Evolutionary conservation across 306 rosid species (phyloP).

Genomic region (Cicer chorassanicum): DNA sequence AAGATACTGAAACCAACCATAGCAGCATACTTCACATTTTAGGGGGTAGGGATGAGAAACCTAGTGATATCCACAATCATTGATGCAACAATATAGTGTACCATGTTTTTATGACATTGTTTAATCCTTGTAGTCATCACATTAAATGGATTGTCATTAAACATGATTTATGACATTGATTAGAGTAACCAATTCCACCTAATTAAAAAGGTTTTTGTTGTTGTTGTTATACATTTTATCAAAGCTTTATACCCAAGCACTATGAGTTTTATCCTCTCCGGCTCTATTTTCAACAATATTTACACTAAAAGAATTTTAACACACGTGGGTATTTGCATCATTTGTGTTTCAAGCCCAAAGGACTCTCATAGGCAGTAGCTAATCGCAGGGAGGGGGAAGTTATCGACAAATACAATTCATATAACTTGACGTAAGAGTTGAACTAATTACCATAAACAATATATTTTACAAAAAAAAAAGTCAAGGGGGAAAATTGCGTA

Average conservation of each 20-base stretch:
- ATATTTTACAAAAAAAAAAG: constrained; percentile 8
- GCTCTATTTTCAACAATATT: neutral
- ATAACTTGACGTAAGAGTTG: constrained; percentile 7
- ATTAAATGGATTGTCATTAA: constrained; percentile 4
- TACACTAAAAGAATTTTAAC: neutral
- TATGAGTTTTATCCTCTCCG: neutral
- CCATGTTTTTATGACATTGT: neutral
- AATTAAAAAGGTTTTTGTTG: neutral
- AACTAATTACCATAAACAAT: constrained; percentile 32
- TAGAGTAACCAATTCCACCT: constrained; percentile 3
- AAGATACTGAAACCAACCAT: constrained; percentile 34
- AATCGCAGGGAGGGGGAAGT: neutral
- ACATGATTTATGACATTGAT: neutral
- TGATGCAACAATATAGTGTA: constrained; percentile 19
- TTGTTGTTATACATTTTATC: neutral
- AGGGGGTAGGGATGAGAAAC: constrained; percentile 9
- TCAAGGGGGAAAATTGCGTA: constrained; percentile 7
- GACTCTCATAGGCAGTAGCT: neutral
- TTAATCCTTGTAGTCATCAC: neutral
- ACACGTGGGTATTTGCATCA: neutral
- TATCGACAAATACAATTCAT: constrained; percentile 18
- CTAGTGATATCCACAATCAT: neutral
- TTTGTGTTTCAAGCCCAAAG: constrained; percentile 35
- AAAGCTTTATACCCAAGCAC: constrained; percentile 26
- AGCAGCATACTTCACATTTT: constrained; percentile 20